Base-by-base conservation (phyloP, 2,329 filamentous ascomycete species). In the Pleoardoris graminearum region DNA sequence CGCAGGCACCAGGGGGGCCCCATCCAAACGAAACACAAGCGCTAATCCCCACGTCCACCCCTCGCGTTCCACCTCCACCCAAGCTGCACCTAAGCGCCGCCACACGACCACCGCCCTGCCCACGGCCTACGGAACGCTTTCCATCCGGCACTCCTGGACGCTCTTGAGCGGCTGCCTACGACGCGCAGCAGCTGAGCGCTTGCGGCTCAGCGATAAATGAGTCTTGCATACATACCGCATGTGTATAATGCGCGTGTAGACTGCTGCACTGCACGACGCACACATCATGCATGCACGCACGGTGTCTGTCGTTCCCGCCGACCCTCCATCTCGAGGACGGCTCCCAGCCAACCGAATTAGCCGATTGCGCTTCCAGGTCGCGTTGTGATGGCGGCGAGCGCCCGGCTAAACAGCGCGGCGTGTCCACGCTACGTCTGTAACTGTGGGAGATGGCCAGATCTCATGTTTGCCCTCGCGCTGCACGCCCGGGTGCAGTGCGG, bases 301-400 rank as follows among this genome's bases (percentile, higher is more conserved):
- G 55, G 60, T 58, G 64, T 60, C 19, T 23, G 5, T 22, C 17
- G 63, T 63, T 60, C 60, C 60, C 54, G 63, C 56, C 59, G 60
- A 64, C 50, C 55, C 53, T 62, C 60, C 60, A 58, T 56, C 41
- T 50, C 52, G 49, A 54, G 44, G 53, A 29, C 32, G 45, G 25
- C 32, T 55, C 50, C 44, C 53, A 50, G 48, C 61, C 61, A 61
- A 63, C 61, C 60, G 63, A 65, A 57, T 66, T 63, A 65, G 61
- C 63, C 62, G 51, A 46, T 53, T 45, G 43, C 21, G 49, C 22
- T 23, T 41, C 16, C 25, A n/a, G n/a, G n/a, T n/a, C n/a, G n/a
- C n/a, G n/a, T n/a, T n/a, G 50, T 54, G 48, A 57, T 54, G 57
- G 57, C 54, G 57, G 57, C 57, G 56, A 46, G 39, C 27, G 12